A percentile compares a stretch with the other conserved stretches of the same genome.
Evolutionary conservation across 1,284 basidiomycete genomes (phyloP).

Genomic region (Pulchroboletus neoregius): DNA sequence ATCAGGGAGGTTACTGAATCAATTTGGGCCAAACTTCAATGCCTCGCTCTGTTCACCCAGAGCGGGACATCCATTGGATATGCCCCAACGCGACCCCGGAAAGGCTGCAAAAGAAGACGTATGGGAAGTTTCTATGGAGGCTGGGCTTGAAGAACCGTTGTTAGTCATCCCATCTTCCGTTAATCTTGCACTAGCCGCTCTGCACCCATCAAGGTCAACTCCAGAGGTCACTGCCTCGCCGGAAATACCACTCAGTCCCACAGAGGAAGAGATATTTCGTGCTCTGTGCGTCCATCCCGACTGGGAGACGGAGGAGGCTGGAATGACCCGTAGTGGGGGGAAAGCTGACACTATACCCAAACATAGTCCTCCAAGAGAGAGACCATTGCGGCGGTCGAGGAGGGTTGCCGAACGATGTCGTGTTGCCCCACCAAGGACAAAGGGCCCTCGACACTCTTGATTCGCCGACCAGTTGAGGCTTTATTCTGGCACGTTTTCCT

Average conservation of each 20-base stretch:
- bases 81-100: slow-evolving; percentile 5
- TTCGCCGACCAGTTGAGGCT: not conserved
- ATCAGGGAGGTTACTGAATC: slow-evolving; percentile 42
- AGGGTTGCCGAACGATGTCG: slow-evolving; percentile 54
- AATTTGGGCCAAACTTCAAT: slow-evolving; percentile 46
- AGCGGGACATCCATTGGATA: slow-evolving; percentile 14
- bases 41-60: slow-evolving; percentile 22
- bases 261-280: slow-evolving; percentile 66
- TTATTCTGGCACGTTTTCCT: slow-evolving; percentile 2
- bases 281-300: slow-evolving; percentile 56
- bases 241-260: slow-evolving; percentile 58
- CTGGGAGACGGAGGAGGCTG: slow-evolving; percentile 44
- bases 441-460: slow-evolving; percentile 31
- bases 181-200: slow-evolving; percentile 28
- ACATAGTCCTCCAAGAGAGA: slow-evolving; percentile 10
- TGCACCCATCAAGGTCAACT: slow-evolving; percentile 20
- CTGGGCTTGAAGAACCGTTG: slow-evolving; percentile 26
- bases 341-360: slow-evolving; percentile 3
- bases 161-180: slow-evolving; percentile 30
- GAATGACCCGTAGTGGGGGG: not conserved
- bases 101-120: slow-evolving; percentile 10
- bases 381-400: slow-evolving; percentile 56
- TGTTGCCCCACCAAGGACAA: slow-evolving; percentile 28
- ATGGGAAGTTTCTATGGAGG: slow-evolving; percentile 24
- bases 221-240: slow-evolving; percentile 9